Evolutionary conservation across 108 stramenopile species (phyloP), one percentile per base, ranked within the genome.

Genomic region (Conticribra weissflogii): DNA sequence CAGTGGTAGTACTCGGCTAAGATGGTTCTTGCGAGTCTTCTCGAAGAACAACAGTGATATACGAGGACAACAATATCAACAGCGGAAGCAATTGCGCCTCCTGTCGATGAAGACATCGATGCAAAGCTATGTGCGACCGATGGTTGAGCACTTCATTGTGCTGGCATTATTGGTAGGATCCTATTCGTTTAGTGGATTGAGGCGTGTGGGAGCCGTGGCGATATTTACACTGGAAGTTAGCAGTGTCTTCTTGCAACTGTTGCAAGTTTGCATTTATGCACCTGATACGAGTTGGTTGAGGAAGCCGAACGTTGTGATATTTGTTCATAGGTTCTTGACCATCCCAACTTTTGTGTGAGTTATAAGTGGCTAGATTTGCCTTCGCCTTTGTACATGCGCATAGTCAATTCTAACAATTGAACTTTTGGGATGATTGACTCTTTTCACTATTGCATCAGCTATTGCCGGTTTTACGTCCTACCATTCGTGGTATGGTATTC

Each of bases 231-330:
- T 93, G 60, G 92, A 93, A 51, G 57, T 72, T 7, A 87, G 86
- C 46, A 81, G 83, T 50, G 72, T 83, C 32, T 80, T 76, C 33
- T 59, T 93, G 25, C 92, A 93, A 51, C 62, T 93, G 55, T 49
- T 93, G 36, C 92, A 93, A 74, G 63, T 90, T 24, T 81, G 86
- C 58, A 88, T 90, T 60, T 88, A 90, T 64, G 86, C 84, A 19
- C 84, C 81, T 0, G 67, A 71, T 24, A 59, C 54, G n/a, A 75
- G 72, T 34, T 54, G 57, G 60, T 54, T 33, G 72, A 65, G 73
- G 27, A 60, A 59, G 21, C 66, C 52, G 31, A 36, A 64, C 41
- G 63, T 78, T 34, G 72, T 86, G 25, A 48, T 58, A 14, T 66
- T 76, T 24, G 59, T 93, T 14, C 83, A 85, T 69, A 61, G 76